These are phyloP conservation scores for Suillus luteus DNA, from an alignment of 768 basidiomycete species.

Conservation along the genomic window DNA sequence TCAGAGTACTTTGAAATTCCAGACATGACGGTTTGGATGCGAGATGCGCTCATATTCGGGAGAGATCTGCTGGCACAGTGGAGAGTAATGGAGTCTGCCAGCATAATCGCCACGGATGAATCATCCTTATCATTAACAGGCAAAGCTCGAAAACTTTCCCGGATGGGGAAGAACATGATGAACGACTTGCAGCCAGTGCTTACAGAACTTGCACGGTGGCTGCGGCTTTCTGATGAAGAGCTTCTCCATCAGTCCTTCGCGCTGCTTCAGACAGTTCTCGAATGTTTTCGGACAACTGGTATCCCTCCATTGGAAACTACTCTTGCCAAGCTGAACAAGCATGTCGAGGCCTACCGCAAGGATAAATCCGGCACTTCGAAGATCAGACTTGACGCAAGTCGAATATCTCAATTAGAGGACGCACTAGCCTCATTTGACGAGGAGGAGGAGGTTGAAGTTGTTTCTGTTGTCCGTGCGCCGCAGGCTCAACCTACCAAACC, in stretches of 20 bases:
- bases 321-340: constrained; percentile 67
- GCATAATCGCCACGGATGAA: constrained; percentile 25
- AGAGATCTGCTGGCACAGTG: constrained; percentile 83
- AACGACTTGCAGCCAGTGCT: constrained; percentile 76
- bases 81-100: constrained; percentile 73
- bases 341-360: constrained; percentile 60
- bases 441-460: constrained; percentile 57
- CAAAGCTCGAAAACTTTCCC: constrained; percentile 52
- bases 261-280: constrained; percentile 76
- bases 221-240: constrained; percentile 91
- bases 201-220: constrained; percentile 79
- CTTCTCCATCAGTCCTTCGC: constrained; percentile 87
- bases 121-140: constrained; percentile 23
- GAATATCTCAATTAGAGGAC: constrained; percentile 67
- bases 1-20: constrained; percentile 74
- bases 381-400: constrained; percentile 54
- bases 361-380: constrained; percentile 45
- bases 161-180: constrained; percentile 73
- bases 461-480: constrained; percentile 37
- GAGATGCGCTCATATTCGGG: constrained; percentile 94
- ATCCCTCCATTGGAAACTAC: constrained; percentile 56
- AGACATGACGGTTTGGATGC: constrained; percentile 96
- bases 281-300: constrained; percentile 67
- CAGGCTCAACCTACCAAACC: constrained; percentile 14
- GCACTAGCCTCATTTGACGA: constrained; percentile 67